Evolutionary conservation across 2,329 filamentous ascomycete genomes (phyloP).

Genomic region (Exserohilum rostratum): DNA sequence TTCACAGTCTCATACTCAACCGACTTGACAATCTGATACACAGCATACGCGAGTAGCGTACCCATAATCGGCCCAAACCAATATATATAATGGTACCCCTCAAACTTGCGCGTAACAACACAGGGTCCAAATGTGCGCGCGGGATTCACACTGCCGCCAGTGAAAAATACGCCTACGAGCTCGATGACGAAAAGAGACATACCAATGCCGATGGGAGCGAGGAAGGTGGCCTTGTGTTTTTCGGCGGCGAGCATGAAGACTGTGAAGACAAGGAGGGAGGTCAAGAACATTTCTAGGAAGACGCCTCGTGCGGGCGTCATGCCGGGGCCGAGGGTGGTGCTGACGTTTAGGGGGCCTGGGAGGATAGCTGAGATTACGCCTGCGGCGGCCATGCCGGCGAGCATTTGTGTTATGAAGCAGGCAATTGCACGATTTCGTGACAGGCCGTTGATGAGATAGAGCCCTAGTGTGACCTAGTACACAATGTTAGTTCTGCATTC

Average conservation of each 20-base stretch:
- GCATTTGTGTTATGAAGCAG: slow-evolving; percentile 45
- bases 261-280: slow-evolving; percentile 49
- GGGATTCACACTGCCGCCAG: slow-evolving; percentile 52
- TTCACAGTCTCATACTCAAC: slow-evolving; percentile 53
- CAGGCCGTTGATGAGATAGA: slow-evolving; percentile 44
- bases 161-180: slow-evolving; percentile 55
- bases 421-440: slow-evolving; percentile 31
- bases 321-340: slow-evolving; percentile 42
- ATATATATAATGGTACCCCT: slow-evolving; percentile 52
- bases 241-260: slow-evolving; percentile 70
- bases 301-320: slow-evolving; percentile 42
- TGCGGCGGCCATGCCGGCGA: slow-evolving; percentile 46
- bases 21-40: slow-evolving; percentile 50
- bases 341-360: slow-evolving; percentile 42
- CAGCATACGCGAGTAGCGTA: slow-evolving; percentile 44
- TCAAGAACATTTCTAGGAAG: slow-evolving; percentile 51
- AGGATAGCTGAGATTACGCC: slow-evolving; percentile 46
- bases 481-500: no score
- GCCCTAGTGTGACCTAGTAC: slow-evolving; percentile 44
- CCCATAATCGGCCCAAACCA: slow-evolving; percentile 49
- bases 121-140: slow-evolving; percentile 51
- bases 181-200: slow-evolving; percentile 70
- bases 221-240: slow-evolving; percentile 74
- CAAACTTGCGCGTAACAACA: slow-evolving; percentile 47
- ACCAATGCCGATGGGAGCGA: slow-evolving; percentile 75